Base-by-base conservation (phyloP, 805 yeast genomes). In the Grigorovia humatica region DNA sequence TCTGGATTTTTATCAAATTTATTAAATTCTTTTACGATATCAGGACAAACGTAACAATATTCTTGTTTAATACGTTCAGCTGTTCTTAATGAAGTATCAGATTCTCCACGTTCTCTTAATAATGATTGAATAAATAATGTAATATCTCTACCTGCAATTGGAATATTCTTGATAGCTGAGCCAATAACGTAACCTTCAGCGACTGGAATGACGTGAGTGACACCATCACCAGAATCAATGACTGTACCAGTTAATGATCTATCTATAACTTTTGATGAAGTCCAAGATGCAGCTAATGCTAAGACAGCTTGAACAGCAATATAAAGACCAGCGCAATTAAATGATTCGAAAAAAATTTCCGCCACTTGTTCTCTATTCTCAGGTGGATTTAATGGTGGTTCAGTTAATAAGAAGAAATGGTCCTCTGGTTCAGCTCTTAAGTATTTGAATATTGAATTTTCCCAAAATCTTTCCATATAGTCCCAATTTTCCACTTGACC, bases 401-500 rank as follows among this genome's bases (percentile, higher is more conserved):
- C 99, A 49, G 99, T 93, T 53, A 93, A 73, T 52, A 93, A 74
- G 70, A 93, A 93, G 66, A 88, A 89, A 66, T 93, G 99, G 70
- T 93, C 99, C 69, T 93, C 99, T 15, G 99, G 99, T 71, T 93
- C 99, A 68, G 98, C 88, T 69, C 96, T 82, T 60, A 93, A 78
- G 68, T 93, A 93, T 72, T 93, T 91, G 75, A 93, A 93, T 64
- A 93, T 90, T 47, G 96, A 88, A 63, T 87, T 86, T 66, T 93
- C 98, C 99, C 99, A 93, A 70, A 89, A 91, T 67, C 99, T 79
- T 70, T 93, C 99, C 99, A 93, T 93, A 66, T 93, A 97, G 72
- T 93, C 99, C 99, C 99, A 93, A 69, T 93, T 88, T 70, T 93
- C 99, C 56, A 93, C 85, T 74, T 93, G 99, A 27, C 99, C 99